phyloP scores from a whole-genome alignment of 257 asterid genomes.

The Coffea eugenioides region DNA sequence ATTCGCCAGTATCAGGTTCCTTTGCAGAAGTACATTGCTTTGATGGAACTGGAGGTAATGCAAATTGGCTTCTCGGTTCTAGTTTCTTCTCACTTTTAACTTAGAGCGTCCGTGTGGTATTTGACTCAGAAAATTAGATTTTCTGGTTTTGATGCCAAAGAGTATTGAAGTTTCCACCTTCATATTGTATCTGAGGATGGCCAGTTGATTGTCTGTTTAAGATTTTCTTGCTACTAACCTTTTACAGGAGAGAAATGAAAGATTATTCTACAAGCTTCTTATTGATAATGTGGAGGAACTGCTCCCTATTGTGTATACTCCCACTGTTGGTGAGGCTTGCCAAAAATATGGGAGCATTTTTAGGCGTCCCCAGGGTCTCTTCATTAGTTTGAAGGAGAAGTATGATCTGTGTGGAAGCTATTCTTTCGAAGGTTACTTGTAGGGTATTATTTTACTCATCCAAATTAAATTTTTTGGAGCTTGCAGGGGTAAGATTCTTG shows the following conservation, averaged over 20 bases:
- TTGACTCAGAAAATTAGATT: neutral
- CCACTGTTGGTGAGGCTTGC: slow-evolving; percentile 96
- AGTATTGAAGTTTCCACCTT: neutral
- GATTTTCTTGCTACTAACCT: neutral
- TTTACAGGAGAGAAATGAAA: slow-evolving; percentile 84
- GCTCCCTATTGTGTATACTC: slow-evolving; percentile 87
- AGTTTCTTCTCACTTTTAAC: neutral
- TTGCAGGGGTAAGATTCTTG: slow-evolving; percentile 83
- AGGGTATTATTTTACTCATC: slow-evolving; percentile 13
- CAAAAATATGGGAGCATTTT: slow-evolving; percentile 91
- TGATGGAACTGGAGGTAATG: slow-evolving; percentile 86
- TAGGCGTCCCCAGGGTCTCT: slow-evolving; percentile 87
- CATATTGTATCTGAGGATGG: neutral
- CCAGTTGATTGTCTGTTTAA: neutral
- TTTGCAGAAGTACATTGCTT: slow-evolving; percentile 66
- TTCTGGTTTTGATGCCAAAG: neutral
- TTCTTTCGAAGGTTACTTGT: neutral
- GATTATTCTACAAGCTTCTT: slow-evolving; percentile 90
- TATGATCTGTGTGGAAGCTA: slow-evolving; percentile 24
- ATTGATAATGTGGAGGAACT: slow-evolving; percentile 86
- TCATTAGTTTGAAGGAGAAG: slow-evolving; percentile 87
- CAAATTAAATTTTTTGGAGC: neutral
- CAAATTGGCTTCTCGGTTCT: neutral
- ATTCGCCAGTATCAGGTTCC: slow-evolving; percentile 70
- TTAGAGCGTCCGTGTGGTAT: neutral